Evolutionary conservation across 306 rosid species (phyloP).

Genomic region (Hippophae tibetana): DNA sequence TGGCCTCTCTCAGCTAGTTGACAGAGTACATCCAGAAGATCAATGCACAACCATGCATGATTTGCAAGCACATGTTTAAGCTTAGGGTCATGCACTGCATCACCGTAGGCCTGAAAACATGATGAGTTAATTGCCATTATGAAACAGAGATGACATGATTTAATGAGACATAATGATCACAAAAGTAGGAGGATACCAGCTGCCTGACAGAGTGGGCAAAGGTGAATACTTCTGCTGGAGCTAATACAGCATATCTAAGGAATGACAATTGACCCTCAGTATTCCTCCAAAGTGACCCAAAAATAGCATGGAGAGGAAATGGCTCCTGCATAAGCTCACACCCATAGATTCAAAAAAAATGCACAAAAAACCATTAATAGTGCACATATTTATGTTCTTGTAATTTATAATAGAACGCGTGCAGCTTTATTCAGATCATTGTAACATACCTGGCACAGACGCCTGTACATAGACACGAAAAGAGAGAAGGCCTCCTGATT

Average conservation of each 20-base stretch:
- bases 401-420: not conserved
- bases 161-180: constrained; percentile 5
- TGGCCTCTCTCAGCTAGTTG: constrained; percentile 91
- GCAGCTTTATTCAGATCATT: constrained; percentile 6
- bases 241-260: constrained; percentile 70
- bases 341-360: constrained; percentile 8
- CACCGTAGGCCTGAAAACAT: constrained; percentile 51
- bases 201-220: constrained; percentile 72
- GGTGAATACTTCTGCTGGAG: constrained; percentile 74
- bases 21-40: constrained; percentile 70
- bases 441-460: constrained; percentile 61
- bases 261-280: constrained; percentile 94
- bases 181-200: constrained; percentile 43
- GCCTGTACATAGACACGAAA: constrained; percentile 69
- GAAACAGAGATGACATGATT: not conserved
- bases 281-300: constrained; percentile 93
- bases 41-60: constrained; percentile 91
- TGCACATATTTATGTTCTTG: not conserved
- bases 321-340: constrained; percentile 52
- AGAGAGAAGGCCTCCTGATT: constrained; percentile 81
- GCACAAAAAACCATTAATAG: not conserved
- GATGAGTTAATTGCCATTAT: constrained; percentile 5
- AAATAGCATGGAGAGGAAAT: constrained; percentile 90
- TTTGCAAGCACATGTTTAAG: constrained; percentile 74
- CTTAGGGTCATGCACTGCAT: constrained; percentile 63